Base-by-base conservation (phyloP, 2,329 filamentous ascomycete genomes). In the Aspergillus luchuensis region DNA sequence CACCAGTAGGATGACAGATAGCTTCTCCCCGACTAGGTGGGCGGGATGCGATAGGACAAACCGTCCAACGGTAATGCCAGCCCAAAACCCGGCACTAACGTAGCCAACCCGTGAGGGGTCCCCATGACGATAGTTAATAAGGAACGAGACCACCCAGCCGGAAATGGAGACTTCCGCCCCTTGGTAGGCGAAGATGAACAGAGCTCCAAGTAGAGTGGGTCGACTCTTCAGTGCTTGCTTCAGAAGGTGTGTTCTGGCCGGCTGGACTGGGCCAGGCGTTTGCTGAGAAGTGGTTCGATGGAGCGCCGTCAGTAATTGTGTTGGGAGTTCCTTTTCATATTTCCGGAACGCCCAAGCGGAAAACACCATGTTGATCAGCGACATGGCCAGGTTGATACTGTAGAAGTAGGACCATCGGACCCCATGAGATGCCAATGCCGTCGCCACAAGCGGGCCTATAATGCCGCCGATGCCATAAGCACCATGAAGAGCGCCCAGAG, bases 161-260 rank as follows among this genome's bases (percentile, higher is more conserved):
- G 89, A 91, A 65, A 94, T 91, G 13, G 88, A 88, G 15, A 96
- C 91, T 76, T 96, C 91, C 38, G 90, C 89, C 36, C 91, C 91
- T 75, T 95, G 91, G 74, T 96, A 96, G 25, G 88, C 86, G 73
- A 96, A 95, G 74, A 95, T 90, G 79, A 95, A 95, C 8, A 91
- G 74, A 13, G 91, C 89, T 3, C 91, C 90, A 0, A 95, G 81
- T 1, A 95, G 76, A 0, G 92, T 91, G 4, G 87, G 82, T 33
- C 76, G 78, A 66, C 82, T 83, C 59, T 78, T 78, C 33, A 87
- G 67, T 2, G 84, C 81, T 55, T 78, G 72, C 58, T 77, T 85
- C 72, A 78, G 81, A 69, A 75, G 49, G 30, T 71, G 66, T 15
- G 57, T 66, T 55, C 72, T 76, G 36, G 65, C 72, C 7, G 64